A percentile compares a stretch with the other conserved stretches of the same genome.
Conservation (phyloP, 2,329 filamentous ascomycete species). For the Fusarium heterosporum region DNA sequence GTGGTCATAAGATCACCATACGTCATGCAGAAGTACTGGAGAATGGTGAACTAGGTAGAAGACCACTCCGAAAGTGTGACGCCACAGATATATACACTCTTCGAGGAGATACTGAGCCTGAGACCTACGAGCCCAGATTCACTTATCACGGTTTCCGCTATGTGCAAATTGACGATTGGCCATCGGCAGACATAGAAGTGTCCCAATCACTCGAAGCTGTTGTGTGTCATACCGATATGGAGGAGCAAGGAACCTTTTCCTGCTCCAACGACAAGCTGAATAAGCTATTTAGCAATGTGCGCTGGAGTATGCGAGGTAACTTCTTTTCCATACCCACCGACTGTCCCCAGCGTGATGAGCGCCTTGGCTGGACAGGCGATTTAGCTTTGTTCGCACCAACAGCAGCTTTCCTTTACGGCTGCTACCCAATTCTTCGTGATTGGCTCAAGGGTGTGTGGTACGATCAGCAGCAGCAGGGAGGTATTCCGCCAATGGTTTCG, state of each 20-base stretch:
- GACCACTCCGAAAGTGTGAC: constrained; percentile 59
- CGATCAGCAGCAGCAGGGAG: constrained; percentile 34
- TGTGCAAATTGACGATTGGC: constrained; percentile 61
- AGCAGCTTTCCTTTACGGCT: constrained; percentile 63
- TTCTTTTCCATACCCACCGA: constrained; percentile 69
- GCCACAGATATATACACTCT: constrained; percentile 61
- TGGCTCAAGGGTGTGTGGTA: constrained; percentile 26
- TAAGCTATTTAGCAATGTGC: constrained; percentile 64
- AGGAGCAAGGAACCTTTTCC: constrained; percentile 61
- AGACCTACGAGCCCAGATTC: constrained; percentile 57
- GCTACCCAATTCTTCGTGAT: constrained; percentile 55
- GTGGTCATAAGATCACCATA: constrained; percentile 58
- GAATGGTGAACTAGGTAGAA: constrained; percentile 55
- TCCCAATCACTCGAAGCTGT: constrained; percentile 44
- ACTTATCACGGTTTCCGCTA: constrained; percentile 69
- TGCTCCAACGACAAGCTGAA: constrained; percentile 66
- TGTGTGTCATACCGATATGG: constrained; percentile 65
- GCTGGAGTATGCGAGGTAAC: constrained; percentile 69
- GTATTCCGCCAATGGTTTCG: constrained; percentile 40
- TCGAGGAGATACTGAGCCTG: constrained; percentile 25
- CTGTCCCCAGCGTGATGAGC: constrained; percentile 67
- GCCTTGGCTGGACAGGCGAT: constrained; percentile 66
- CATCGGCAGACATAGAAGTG: constrained; percentile 40
- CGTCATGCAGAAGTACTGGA: constrained; percentile 68
- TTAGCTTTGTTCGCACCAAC: constrained; percentile 62